These are phyloP conservation scores for Podila clonocystis DNA, from an alignment of 192 early-diverging fungal genomes.

Conservation along the genomic window DNA sequence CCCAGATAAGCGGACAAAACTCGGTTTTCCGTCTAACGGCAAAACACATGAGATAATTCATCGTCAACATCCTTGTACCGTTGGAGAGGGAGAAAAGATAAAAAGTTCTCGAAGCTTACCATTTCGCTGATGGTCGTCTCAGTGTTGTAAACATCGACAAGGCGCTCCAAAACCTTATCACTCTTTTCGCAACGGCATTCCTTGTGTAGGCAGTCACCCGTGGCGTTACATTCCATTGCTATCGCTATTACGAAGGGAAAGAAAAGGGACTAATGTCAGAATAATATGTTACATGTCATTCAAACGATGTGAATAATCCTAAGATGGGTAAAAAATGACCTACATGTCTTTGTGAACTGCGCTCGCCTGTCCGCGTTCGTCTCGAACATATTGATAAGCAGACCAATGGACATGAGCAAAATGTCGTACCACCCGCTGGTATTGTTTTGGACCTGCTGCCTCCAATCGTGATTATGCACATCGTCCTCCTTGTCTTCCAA, in stretches of 20 bases:
- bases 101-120: slow-evolving; percentile 5
- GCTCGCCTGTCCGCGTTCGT: slow-evolving; percentile 7
- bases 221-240: slow-evolving; percentile 30
- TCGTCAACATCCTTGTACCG: background rate
- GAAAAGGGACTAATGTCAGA: background rate
- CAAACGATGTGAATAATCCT: background rate
- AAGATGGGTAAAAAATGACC: background rate
- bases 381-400: slow-evolving; percentile 49
- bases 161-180: slow-evolving; percentile 26
- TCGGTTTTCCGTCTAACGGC: slow-evolving; percentile 29
- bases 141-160: slow-evolving; percentile 38
- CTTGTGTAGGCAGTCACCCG: slow-evolving; percentile 30
- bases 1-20: slow-evolving; percentile 38
- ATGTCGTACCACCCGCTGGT: slow-evolving; percentile 45
- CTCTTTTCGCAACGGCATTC: slow-evolving; percentile 36
- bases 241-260: slow-evolving; percentile 15
- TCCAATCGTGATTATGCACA: background rate
- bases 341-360: slow-evolving; percentile 29
- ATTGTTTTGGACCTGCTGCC: slow-evolving; percentile 7
- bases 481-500: background rate
- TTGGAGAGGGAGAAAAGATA: background rate
- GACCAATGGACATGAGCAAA: slow-evolving; percentile 31
- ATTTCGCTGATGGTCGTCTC: slow-evolving; percentile 36
- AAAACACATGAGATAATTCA: background rate
- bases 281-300: background rate